phyloP scores from a whole-genome alignment of 805 yeast species.

The Ogataea paradorogensis region DNA sequence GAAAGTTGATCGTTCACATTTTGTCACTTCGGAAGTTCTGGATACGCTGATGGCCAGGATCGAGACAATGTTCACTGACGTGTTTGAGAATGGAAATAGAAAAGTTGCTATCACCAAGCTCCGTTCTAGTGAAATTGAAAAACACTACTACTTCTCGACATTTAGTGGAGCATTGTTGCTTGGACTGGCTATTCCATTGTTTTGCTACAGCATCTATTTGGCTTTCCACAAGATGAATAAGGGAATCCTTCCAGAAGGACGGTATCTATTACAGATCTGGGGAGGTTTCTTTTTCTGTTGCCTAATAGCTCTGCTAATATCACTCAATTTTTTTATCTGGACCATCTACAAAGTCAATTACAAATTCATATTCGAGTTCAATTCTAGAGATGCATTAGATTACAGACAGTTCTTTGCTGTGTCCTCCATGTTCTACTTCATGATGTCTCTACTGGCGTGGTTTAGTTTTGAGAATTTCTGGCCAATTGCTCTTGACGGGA shows the following conservation, averaged over 20 bases:
- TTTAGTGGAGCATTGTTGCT: constrained; percentile 64
- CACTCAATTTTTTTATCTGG: constrained; percentile 72
- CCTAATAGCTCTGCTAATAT: constrained; percentile 61
- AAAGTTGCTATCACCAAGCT: constrained; percentile 71
- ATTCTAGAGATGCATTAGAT: constrained; percentile 63
- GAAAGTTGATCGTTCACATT: constrained; percentile 54
- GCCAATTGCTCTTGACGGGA: constrained; percentile 57
- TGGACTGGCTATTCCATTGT: constrained; percentile 70
- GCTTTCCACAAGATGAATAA: constrained; percentile 37
- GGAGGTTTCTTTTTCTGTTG: constrained; percentile 77
- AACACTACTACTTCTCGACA: constrained; percentile 43
- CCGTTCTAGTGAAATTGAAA: constrained; percentile 42
- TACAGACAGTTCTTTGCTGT: constrained; percentile 62
- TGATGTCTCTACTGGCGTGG: constrained; percentile 65
- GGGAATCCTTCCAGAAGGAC: constrained; percentile 51
- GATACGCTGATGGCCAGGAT: constrained; percentile 60
- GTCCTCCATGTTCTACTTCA: constrained; percentile 56
- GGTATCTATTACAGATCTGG: constrained; percentile 78
- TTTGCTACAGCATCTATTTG: constrained; percentile 53
- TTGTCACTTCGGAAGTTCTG: constrained; percentile 61
- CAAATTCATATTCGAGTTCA: constrained; percentile 87
- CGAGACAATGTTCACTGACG: constrained; percentile 64
- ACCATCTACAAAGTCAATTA: constrained; percentile 75
- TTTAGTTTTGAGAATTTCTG: constrained; percentile 71
- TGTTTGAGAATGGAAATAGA: constrained; percentile 68